Conservation (phyloP, 352 stramenopile species). For the Globisporangium yorkense region DNA sequence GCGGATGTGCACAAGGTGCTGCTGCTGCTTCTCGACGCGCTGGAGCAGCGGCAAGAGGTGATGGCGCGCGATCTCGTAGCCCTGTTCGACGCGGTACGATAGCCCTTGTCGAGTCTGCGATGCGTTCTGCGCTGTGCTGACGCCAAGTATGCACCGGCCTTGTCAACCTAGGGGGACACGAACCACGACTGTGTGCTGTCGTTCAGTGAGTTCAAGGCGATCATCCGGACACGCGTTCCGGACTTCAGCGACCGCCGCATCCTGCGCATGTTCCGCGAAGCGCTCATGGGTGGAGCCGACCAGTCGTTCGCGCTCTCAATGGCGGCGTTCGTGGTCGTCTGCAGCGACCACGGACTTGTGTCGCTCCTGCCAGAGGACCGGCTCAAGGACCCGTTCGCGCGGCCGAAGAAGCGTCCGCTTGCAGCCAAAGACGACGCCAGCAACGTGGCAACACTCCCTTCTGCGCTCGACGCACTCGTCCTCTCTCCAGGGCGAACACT, state of each 20-base stretch:
- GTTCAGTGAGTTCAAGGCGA: slow-evolving; percentile 58
- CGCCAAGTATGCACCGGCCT: not conserved
- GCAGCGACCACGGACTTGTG: slow-evolving; percentile 65
- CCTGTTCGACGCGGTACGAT: slow-evolving; percentile 47
- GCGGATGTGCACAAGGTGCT: slow-evolving; percentile 54
- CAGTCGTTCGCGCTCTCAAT: slow-evolving; percentile 74
- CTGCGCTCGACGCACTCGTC: slow-evolving; percentile 4
- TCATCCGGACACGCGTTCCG: slow-evolving; percentile 47
- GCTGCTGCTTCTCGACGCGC: slow-evolving; percentile 43
- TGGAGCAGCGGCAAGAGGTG: slow-evolving; percentile 48
- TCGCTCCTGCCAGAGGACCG: slow-evolving; percentile 55
- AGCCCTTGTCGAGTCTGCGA: not conserved
- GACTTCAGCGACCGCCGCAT: slow-evolving; percentile 65
- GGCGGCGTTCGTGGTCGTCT: slow-evolving; percentile 61
- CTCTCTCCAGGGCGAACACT: slow-evolving; percentile 2
- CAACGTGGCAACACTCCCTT: not conserved
- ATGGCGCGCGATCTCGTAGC: slow-evolving; percentile 43
- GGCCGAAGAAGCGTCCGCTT: not conserved
- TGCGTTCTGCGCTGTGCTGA: not conserved
- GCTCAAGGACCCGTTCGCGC: slow-evolving; percentile 41
- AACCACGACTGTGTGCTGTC: slow-evolving; percentile 73
- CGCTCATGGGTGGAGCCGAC: slow-evolving; percentile 49
- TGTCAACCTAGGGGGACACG: slow-evolving; percentile 34
- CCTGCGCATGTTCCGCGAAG: slow-evolving; percentile 73
- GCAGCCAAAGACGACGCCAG: not conserved